Evolutionary conservation across 2,329 filamentous ascomycete genomes (phyloP).

Genomic region (Ceratocystis alfenasii): DNA sequence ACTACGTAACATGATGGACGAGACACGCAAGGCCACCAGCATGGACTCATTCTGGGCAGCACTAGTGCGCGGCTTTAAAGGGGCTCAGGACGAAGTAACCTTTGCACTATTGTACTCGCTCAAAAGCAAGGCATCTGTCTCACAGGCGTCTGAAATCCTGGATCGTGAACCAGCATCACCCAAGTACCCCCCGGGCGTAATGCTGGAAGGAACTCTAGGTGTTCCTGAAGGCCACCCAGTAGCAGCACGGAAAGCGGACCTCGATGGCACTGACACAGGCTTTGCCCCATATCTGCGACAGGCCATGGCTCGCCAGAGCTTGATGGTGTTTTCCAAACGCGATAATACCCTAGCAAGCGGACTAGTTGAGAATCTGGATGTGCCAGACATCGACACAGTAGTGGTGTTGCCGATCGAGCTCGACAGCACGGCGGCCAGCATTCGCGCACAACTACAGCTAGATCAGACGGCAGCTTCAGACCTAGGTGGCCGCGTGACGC

Average conservation of each 20-base stretch:
- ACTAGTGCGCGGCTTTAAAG: conserved; percentile 55
- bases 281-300: conserved; percentile 67
- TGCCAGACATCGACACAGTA: conserved; percentile 59
- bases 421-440: conserved; percentile 52
- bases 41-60: conserved; percentile 63
- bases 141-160: conserved; percentile 26
- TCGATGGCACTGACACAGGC: conserved; percentile 56
- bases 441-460: conserved; percentile 53
- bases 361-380: conserved; percentile 55
- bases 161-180: background rate
- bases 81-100: conserved; percentile 63
- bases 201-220: conserved; percentile 61
- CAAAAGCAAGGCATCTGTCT: conserved; percentile 53
- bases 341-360: conserved; percentile 47
- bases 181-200: conserved; percentile 48
- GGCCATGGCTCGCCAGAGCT: conserved; percentile 54
- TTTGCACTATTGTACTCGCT: conserved; percentile 70
- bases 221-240: conserved; percentile 52
- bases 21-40: conserved; percentile 58
- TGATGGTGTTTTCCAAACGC: conserved; percentile 56
- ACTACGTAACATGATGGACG: conserved; percentile 64
- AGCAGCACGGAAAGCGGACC: conserved; percentile 51
- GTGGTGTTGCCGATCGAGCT: conserved; percentile 71
- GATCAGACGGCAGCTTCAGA: conserved; percentile 43
- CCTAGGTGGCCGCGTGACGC: conserved; percentile 32